These are phyloP conservation scores for Aspergillus sclerotioniger DNA, from an alignment of 495 filamentous ascomycete genomes.

Conservation along the genomic window DNA sequence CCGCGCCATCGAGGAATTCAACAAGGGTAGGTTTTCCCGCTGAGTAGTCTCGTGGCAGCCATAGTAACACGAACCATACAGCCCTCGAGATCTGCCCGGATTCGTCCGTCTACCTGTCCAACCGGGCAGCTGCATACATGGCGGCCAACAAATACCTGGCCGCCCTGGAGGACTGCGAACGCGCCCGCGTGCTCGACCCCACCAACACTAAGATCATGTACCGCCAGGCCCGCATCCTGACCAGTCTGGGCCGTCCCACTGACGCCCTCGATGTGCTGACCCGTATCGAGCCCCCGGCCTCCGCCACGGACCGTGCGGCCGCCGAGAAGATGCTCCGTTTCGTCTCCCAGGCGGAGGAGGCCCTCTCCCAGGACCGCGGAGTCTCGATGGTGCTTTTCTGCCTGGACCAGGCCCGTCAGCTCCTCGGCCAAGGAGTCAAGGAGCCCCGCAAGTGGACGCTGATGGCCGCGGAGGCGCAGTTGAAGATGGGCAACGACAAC, in stretches of 20 bases:
- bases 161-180: constrained; percentile 81
- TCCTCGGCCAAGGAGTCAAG: constrained; percentile 67
- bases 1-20: constrained; percentile 86
- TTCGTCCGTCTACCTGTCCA: constrained; percentile 87
- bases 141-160: constrained; percentile 70
- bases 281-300: constrained; percentile 61
- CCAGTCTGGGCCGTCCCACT: constrained; percentile 75
- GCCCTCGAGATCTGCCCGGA: constrained; percentile 69
- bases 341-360: constrained; percentile 75
- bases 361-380: constrained; percentile 63
- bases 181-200: constrained; percentile 76
- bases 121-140: constrained; percentile 93
- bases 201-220: constrained; percentile 82
- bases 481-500: constrained; percentile 90
- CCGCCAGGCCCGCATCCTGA: constrained; percentile 84
- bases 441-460: constrained; percentile 90
- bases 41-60: background rate
- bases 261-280: constrained; percentile 82
- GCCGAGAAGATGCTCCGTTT: constrained; percentile 83
- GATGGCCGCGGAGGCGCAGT: constrained; percentile 87
- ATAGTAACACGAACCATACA: constrained; percentile 35
- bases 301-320: constrained; percentile 75
- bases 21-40: constrained; percentile 66
- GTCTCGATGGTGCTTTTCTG: constrained; percentile 92
- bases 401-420: constrained; percentile 80